Evolutionary conservation across 2,329 filamentous ascomycete genomes (phyloP).

Genomic region (Cytospora chrysosperma): DNA sequence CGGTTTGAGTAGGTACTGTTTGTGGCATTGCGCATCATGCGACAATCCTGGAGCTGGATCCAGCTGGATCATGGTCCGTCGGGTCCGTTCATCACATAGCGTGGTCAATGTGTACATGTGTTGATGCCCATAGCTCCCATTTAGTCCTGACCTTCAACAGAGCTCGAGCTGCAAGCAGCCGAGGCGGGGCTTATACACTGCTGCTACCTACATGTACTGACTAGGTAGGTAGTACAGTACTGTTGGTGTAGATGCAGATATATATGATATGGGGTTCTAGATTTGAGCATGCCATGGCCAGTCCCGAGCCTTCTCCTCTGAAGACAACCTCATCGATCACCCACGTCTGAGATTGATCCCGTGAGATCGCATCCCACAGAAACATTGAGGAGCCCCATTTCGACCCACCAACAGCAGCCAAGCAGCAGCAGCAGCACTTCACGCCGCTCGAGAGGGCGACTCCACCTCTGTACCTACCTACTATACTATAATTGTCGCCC

Average conservation of each 20-base stretch:
- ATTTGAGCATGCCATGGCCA: neutral
- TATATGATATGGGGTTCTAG: neutral
- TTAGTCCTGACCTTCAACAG: neutral
- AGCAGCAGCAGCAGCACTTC: neutral
- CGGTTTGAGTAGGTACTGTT: no score
- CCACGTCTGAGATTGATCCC: neutral
- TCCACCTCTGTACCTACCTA: no score
- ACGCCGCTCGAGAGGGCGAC: neutral
- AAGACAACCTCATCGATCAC: neutral
- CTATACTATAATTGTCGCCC: neutral
- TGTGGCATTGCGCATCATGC: neutral
- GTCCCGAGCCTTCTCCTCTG: neutral
- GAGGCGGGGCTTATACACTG: neutral
- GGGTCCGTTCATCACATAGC: neutral
- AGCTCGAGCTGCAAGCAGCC: neutral
- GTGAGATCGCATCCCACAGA: neutral
- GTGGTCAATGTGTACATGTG: neutral
- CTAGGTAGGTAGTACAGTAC: no score
- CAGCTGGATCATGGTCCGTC: neutral
- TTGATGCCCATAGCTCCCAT: conserved; percentile 6
- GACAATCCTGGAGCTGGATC: neutral
- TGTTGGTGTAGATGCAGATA: neutral
- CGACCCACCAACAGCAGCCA: no score
- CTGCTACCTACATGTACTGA: neutral
- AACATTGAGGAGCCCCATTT: neutral